phyloP scores from a whole-genome alignment of 2,329 filamentous ascomycete genomes.

The Ceratocystis eucalypticola region DNA sequence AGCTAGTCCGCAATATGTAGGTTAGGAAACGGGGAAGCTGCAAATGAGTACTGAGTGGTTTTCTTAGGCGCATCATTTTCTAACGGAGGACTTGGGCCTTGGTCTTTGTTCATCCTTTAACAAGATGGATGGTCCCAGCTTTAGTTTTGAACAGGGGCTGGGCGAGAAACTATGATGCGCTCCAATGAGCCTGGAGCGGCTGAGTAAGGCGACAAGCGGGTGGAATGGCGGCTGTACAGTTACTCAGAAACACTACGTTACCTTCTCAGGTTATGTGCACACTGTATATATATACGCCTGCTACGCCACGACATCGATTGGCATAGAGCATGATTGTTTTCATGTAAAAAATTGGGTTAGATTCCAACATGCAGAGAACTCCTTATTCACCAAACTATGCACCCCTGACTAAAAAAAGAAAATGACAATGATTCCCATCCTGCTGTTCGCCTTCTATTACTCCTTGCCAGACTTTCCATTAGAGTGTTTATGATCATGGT shows the following conservation, averaged over 20 bases:
- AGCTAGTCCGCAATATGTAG: neutral
- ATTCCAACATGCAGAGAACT: neutral
- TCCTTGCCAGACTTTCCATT: slow-evolving; percentile 20
- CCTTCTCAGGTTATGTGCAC: neutral
- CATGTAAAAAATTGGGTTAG: too few species aligned
- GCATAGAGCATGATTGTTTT: too few species aligned
- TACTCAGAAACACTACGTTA: neutral
- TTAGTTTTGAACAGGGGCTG: neutral
- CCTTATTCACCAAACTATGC: slow-evolving; percentile 7
- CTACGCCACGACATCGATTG: too few species aligned
- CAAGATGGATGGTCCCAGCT: neutral
- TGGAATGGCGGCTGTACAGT: neutral
- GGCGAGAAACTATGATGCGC: neutral
- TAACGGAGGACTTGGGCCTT: neutral
- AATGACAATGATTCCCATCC: neutral
- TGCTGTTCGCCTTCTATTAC: slow-evolving; percentile 6
- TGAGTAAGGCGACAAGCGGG: neutral
- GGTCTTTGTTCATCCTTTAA: neutral
- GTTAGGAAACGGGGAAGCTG: neutral
- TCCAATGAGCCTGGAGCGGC: slow-evolving; percentile 2
- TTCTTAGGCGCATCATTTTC: neutral
- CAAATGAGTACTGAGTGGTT: neutral
- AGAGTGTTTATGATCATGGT: slow-evolving; percentile 26
- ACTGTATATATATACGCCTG: neutral
- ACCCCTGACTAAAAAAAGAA: neutral